Evolutionary conservation across 345 rosid genomes (phyloP).

Genomic region (Populus deltoides): DNA sequence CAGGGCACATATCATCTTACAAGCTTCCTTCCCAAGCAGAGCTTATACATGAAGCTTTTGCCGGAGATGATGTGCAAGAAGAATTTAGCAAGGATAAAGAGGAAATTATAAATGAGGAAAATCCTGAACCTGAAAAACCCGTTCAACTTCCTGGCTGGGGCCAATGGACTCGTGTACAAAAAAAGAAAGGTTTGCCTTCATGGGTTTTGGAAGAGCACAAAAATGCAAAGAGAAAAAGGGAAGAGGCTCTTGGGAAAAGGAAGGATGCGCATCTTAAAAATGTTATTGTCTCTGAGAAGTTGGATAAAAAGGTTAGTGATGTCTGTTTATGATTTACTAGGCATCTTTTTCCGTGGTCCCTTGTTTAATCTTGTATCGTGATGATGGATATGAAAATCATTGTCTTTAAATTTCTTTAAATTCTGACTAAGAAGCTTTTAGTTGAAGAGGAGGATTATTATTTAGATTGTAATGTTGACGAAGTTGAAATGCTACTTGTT

Average conservation of each 20-base stretch:
- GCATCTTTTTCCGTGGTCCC: background rate
- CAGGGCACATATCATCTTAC: slow-evolving; percentile 44
- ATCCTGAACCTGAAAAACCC: slow-evolving; percentile 82
- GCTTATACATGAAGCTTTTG: slow-evolving; percentile 79
- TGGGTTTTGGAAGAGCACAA: slow-evolving; percentile 82
- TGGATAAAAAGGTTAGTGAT: slow-evolving; percentile 71
- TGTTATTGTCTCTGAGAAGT: slow-evolving; percentile 77
- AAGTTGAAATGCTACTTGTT: background rate
- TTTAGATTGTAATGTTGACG: background rate
- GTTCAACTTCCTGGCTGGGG: slow-evolving; percentile 88
- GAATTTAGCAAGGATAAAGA: slow-evolving; percentile 74
- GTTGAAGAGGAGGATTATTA: background rate
- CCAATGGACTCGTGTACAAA: slow-evolving; percentile 74
- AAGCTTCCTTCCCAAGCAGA: slow-evolving; percentile 89
- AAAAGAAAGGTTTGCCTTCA: slow-evolving; percentile 72
- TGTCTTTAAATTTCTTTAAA: background rate
- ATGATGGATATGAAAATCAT: background rate
- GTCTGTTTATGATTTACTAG: slow-evolving; percentile 1
- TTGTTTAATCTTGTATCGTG: background rate
- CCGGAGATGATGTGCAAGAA: slow-evolving; percentile 83
- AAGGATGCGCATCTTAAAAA: slow-evolving; percentile 78
- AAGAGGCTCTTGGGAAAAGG: slow-evolving; percentile 68
- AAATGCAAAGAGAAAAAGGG: slow-evolving; percentile 60
- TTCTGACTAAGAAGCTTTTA: background rate
- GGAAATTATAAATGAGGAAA: slow-evolving; percentile 64